A percentile compares a stretch with the other conserved stretches of the same genome.
These are phyloP conservation scores for Adansonia grandidieri DNA, from an alignment of 441 rosid genomes.

Conservation along the genomic window DNA sequence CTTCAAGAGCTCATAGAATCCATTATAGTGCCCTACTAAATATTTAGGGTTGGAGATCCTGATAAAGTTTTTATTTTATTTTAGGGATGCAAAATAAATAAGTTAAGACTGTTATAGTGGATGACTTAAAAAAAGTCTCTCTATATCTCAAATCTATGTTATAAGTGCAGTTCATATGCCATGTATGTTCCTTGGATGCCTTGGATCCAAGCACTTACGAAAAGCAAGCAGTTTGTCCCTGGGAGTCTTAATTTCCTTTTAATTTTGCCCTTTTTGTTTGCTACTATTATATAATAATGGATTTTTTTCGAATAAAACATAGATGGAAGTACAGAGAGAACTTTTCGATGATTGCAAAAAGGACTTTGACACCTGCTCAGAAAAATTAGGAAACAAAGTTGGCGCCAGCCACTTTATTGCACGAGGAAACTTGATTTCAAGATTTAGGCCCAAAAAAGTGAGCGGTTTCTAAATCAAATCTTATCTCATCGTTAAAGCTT, in stretches of 20 bases:
- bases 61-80: not conserved
- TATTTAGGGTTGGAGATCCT: constrained; percentile 7
- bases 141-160: constrained; percentile 1
- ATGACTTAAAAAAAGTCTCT: not conserved
- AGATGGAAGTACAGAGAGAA: too few species aligned
- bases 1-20: constrained; percentile 95
- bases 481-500: too few species aligned
- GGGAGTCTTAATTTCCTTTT: not conserved
- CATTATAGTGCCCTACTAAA: constrained; percentile 64
- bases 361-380: too few species aligned
- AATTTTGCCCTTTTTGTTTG: not conserved
- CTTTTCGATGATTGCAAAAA: too few species aligned
- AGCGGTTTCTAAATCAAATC: too few species aligned
- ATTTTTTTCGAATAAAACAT: too few species aligned
- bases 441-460: too few species aligned
- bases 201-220: not conserved
- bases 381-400: too few species aligned
- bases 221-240: not conserved
- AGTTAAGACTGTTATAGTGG: not conserved
- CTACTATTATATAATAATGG: too few species aligned
- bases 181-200: not conserved
- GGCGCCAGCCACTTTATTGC: too few species aligned
- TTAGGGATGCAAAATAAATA: constrained; percentile 19
- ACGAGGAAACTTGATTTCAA: too few species aligned
- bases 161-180: not conserved